Base-by-base conservation (phyloP, 148 eudicot species). In the Diospyros kaki region DNA sequence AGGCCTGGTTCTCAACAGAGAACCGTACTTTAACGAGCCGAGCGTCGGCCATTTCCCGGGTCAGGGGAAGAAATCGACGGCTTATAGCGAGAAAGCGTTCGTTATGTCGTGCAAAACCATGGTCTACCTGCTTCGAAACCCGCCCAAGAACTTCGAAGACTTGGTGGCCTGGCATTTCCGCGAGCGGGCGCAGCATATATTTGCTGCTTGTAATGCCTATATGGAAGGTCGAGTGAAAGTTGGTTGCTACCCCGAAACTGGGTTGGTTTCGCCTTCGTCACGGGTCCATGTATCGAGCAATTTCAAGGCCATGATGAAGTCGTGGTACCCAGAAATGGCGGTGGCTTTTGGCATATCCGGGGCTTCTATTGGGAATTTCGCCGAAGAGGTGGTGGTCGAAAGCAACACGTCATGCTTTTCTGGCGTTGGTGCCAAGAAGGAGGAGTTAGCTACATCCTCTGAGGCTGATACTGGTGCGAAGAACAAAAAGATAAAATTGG, bases 1-100 rank as follows among this genome's bases (percentile, higher is more conserved):
- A 71, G 98, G 89, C 4, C 89, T 94, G 4, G 93, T 94, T 56
- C 83, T 94, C 8, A 92, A 94, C 79, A 87, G 79, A 64, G 78
- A 71, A 46, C 98, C 98, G 0, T 92, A 64, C 73, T 94, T 87
- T 73, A 94, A 94, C 55, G 97, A 90, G 75, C 93, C 97, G 5
- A 84, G 84, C 0, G 40, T 58, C 9, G 75, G 62, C 1, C 7
- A 54, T 40, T 71, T 28, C 28, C 46, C 72, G 58, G 86, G 88
- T 68, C 77, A 54, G 51, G 12, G 10, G 9, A 82, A 76, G 58
- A 70, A 55, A 40, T 81, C 90, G 1, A n/a, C 9, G 69, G 70
- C 66, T 1, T 94, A 94, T 53, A 92, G 72, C 42, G 83, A 92
- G 17, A 58, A 83, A 9, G 84, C 69, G 9, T 90, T 90, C 44